Conservation (phyloP, 345 rosid species). For the Stellera chamaejasme region DNA sequence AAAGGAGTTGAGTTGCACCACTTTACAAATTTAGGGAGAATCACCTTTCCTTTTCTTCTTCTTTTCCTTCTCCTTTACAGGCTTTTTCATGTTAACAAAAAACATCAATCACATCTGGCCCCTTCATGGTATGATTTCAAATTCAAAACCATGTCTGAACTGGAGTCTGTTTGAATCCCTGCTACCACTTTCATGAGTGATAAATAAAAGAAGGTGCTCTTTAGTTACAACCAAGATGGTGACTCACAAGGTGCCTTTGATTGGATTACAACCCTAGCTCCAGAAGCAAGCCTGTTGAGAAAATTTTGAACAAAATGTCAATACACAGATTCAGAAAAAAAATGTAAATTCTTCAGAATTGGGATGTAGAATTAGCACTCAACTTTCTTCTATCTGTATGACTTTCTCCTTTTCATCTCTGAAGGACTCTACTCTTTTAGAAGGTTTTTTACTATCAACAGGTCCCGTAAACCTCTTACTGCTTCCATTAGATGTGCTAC, state of each 20-base stretch:
- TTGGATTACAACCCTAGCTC: slow-evolving; percentile 93
- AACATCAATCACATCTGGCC: slow-evolving; percentile 20
- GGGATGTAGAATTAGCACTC: slow-evolving; percentile 25
- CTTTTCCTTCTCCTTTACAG: slow-evolving; percentile 3
- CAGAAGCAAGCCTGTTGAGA: slow-evolving; percentile 92
- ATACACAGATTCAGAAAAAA: background rate
- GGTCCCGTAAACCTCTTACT: slow-evolving; percentile 55
- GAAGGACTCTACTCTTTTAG: slow-evolving; percentile 46
- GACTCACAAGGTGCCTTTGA: slow-evolving; percentile 42
- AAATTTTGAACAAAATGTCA: slow-evolving; percentile 9
- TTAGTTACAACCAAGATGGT: slow-evolving; percentile 26
- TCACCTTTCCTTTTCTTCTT: slow-evolving; percentile 15
- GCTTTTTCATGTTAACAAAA: slow-evolving; percentile 21
- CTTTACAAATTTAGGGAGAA: slow-evolving; percentile 10
- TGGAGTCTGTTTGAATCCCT: background rate
- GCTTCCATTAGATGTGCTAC: slow-evolving; percentile 28
- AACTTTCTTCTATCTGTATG: slow-evolving; percentile 91
- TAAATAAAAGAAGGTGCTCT: background rate
- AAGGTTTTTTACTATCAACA: slow-evolving; percentile 19
- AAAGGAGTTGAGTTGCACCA: slow-evolving; percentile 1
- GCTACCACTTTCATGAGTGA: slow-evolving; percentile 5
- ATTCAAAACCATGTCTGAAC: slow-evolving; percentile 19
- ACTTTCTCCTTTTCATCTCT: slow-evolving; percentile 60
- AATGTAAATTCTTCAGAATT: background rate
- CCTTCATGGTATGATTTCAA: slow-evolving; percentile 19